These are phyloP conservation scores for Pseudoscleropodium purum DNA, from an alignment of 225 moss, liverwort and hornwort species.

Conservation along the genomic window DNA sequence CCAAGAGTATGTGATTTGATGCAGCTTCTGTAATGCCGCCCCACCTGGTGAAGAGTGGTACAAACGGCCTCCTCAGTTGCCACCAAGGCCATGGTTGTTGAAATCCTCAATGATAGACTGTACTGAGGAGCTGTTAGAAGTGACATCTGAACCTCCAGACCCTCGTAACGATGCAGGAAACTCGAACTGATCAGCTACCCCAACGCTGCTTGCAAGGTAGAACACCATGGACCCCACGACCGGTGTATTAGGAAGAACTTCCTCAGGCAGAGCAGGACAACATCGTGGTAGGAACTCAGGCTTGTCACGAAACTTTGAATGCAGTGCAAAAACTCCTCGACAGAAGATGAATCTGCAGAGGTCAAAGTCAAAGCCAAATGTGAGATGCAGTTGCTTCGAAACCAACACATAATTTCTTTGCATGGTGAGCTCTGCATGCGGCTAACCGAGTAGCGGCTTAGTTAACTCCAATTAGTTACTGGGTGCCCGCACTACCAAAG, in stretches of 20 bases:
- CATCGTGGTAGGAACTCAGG: constrained; percentile 69
- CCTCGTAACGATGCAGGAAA: constrained; percentile 14
- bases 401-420: neutral
- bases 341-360: constrained; percentile 78
- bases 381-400: neutral
- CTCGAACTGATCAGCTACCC: constrained; percentile 66
- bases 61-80: neutral
- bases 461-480: neutral
- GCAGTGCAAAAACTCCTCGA: constrained; percentile 69
- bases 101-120: constrained; percentile 1
- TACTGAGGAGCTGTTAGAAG: neutral
- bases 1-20: neutral
- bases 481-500: neutral
- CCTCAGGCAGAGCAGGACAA: constrained; percentile 67
- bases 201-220: constrained; percentile 54
- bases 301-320: constrained; percentile 47
- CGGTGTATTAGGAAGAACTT: constrained; percentile 41
- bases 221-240: constrained; percentile 55
- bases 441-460: neutral
- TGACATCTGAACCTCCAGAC: neutral
- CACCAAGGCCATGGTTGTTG: neutral
- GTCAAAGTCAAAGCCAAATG: neutral
- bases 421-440: neutral
- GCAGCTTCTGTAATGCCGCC: neutral
- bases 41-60: neutral